A percentile compares a stretch with the other conserved stretches of the same genome.
These are phyloP conservation scores for Paramyrothecium sp. DNA, from an alignment of 2,329 filamentous ascomycete genomes.

Conservation along the genomic window DNA sequence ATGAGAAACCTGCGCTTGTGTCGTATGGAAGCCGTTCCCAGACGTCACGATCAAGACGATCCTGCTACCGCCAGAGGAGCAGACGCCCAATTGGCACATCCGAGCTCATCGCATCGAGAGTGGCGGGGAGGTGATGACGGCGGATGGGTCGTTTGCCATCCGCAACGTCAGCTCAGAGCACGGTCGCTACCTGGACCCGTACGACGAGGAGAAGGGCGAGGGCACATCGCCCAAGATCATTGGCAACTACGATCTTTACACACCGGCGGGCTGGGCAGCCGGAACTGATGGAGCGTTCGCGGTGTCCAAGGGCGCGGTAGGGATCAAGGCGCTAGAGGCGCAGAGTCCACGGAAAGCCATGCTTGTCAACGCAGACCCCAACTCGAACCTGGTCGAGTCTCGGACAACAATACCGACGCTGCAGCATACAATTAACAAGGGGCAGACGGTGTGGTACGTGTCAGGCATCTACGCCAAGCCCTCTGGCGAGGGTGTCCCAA, in stretches of 20 bases:
- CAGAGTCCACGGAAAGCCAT: conserved; percentile 53
- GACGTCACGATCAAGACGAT: conserved; percentile 67
- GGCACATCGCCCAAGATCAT: conserved; percentile 55
- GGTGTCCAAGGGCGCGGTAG: conserved; percentile 54
- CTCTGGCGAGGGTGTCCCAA: conserved; percentile 48
- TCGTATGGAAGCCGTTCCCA: conserved; percentile 70
- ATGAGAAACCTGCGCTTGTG: conserved; percentile 58
- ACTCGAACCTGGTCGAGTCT: conserved; percentile 73
- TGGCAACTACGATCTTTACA: conserved; percentile 58
- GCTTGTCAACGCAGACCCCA: conserved; percentile 74
- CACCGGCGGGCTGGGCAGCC: conserved; percentile 50
- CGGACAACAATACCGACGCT: conserved; percentile 71
- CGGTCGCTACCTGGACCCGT: conserved; percentile 49
- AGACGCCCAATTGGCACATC: conserved; percentile 68
- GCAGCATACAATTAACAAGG: conserved; percentile 57
- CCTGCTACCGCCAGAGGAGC: conserved; percentile 59
- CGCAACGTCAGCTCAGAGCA: conserved; percentile 48
- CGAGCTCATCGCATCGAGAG: conserved; percentile 61
- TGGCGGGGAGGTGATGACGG: conserved; percentile 63
- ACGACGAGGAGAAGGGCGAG: conserved; percentile 43
- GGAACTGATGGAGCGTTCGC: conserved; percentile 54
- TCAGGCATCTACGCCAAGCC: conserved; percentile 72
- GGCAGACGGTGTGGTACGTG: conserved; percentile 63
- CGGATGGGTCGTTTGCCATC: conserved; percentile 74
- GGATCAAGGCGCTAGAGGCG: conserved; percentile 55